Evolutionary conservation across 352 stramenopile genomes (phyloP).

Genomic region (Pythium insidiosum): DNA sequence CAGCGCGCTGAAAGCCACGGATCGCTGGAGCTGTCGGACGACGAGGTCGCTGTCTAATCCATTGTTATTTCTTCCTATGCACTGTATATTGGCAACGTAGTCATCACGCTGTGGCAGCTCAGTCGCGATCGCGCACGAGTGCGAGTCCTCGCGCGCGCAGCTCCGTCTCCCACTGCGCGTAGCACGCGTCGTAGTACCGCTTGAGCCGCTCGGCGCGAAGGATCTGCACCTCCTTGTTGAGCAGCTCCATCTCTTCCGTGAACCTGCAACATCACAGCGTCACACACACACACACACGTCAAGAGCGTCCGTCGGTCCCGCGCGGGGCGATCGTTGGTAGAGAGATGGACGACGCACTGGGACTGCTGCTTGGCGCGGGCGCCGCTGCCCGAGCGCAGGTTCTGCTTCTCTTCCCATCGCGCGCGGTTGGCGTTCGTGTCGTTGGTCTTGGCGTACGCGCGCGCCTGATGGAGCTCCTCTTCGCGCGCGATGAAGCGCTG

Average conservation of each 20-base stretch:
- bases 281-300: neutral
- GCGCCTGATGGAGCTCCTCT: constrained; percentile 60
- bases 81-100: too few species aligned
- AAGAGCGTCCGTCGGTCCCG: neutral
- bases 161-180: constrained; percentile 71
- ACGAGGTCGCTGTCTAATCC: constrained; percentile 12
- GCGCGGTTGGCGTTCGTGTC: constrained; percentile 40
- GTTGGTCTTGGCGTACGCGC: constrained; percentile 41
- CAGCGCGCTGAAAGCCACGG: too few species aligned
- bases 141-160: constrained; percentile 58
- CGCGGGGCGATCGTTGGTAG: too few species aligned
- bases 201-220: constrained; percentile 58
- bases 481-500: constrained; percentile 67
- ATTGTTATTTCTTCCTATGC: neutral
- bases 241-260: constrained; percentile 60
- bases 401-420: constrained; percentile 76
- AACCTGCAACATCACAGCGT: constrained; percentile 21
- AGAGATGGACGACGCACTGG: too few species aligned
- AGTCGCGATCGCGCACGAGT: constrained; percentile 64
- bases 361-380: constrained; percentile 43
- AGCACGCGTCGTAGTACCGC: constrained; percentile 72
- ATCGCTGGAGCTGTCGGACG: constrained; percentile 6
- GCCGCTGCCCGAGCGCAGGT: constrained; percentile 38
- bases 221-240: constrained; percentile 65
- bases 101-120: too few species aligned